A percentile compares a stretch with the other conserved stretches of the same genome.
phyloP scores from a whole-genome alignment of 805 yeast genomes.

The Limtongia smithiae region DNA sequence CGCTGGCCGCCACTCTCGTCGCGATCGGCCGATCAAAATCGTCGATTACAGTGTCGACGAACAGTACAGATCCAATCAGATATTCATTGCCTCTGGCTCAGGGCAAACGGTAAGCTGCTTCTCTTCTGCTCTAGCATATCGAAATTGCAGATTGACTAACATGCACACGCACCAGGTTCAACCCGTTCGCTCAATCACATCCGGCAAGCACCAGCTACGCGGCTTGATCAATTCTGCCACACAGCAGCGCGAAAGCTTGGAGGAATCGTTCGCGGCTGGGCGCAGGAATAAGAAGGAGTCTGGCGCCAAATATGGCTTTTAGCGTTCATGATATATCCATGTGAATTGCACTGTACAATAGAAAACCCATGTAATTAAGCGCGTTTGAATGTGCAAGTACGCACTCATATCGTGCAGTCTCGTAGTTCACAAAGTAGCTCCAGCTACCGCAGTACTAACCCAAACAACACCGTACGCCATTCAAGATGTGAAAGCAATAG shows the following conservation, averaged over 20 bases:
- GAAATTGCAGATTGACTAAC: background rate
- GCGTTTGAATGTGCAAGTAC: background rate
- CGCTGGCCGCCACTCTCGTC: conserved; percentile 21
- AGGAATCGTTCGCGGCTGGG: conserved; percentile 34
- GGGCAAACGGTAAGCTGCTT: conserved; percentile 34
- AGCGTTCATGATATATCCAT: background rate
- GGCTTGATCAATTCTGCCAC: conserved; percentile 35
- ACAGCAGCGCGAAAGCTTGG: conserved; percentile 36
- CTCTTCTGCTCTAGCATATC: background rate
- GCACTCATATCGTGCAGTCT: too few species aligned
- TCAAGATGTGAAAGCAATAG: too few species aligned
- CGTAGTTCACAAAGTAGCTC: too few species aligned
- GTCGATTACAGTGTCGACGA: conserved; percentile 41
- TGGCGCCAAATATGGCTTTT: conserved; percentile 36
- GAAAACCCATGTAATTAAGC: background rate
- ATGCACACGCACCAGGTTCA: conserved; percentile 2
- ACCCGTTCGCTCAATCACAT: conserved; percentile 35
- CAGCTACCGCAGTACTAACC: too few species aligned
- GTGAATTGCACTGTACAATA: background rate
- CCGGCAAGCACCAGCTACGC: conserved; percentile 38
- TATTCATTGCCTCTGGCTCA: conserved; percentile 37
- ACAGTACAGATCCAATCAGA: conserved; percentile 40
- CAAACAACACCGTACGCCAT: too few species aligned
- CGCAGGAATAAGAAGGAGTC: conserved; percentile 32
- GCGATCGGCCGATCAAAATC: conserved; percentile 29